Evolutionary conservation across 2,329 filamentous ascomycete genomes (phyloP).

Genomic region (Aschersonia sp.): DNA sequence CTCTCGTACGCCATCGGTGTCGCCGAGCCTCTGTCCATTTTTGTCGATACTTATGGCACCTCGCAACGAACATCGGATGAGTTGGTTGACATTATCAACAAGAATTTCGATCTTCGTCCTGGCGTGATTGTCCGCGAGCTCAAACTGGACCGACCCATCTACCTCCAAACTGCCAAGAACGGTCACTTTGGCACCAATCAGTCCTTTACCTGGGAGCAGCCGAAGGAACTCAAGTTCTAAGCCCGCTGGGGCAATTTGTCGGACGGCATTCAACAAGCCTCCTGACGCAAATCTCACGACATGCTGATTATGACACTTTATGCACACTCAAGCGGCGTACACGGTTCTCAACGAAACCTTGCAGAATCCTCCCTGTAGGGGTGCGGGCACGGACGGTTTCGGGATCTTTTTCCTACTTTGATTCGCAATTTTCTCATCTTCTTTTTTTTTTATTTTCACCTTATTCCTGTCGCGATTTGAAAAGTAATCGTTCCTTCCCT

Average conservation of each 20-base stretch:
- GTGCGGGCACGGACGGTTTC: constrained; percentile 19
- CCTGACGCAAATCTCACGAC: neutral
- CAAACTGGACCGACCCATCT: constrained; percentile 89
- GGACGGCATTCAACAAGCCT: constrained; percentile 25
- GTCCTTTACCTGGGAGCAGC: constrained; percentile 95
- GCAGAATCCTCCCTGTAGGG: constrained; percentile 14
- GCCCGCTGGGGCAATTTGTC: constrained; percentile 7
- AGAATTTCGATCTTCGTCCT: constrained; percentile 95
- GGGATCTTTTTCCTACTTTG: constrained; percentile 11
- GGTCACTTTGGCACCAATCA: constrained; percentile 98
- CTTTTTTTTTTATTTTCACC: neutral
- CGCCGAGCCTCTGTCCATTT: constrained; percentile 92
- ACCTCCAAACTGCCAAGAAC: constrained; percentile 98
- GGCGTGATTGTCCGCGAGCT: constrained; percentile 98
- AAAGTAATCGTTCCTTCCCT: too few species aligned
- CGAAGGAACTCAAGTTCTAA: constrained; percentile 88
- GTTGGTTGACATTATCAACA: constrained; percentile 84
- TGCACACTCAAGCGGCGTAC: constrained; percentile 23
- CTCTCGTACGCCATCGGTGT: constrained; percentile 99
- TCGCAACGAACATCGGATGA: constrained; percentile 79
- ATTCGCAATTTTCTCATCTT: constrained; percentile 8
- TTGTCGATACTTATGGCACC: constrained; percentile 95
- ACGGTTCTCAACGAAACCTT: constrained; percentile 32
- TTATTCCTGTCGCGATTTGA: too few species aligned
- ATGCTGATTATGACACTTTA: constrained; percentile 17